Evolutionary conservation across 2,329 filamentous ascomycete genomes (phyloP).

Genomic region (Torrubiella hemipterigena): DNA sequence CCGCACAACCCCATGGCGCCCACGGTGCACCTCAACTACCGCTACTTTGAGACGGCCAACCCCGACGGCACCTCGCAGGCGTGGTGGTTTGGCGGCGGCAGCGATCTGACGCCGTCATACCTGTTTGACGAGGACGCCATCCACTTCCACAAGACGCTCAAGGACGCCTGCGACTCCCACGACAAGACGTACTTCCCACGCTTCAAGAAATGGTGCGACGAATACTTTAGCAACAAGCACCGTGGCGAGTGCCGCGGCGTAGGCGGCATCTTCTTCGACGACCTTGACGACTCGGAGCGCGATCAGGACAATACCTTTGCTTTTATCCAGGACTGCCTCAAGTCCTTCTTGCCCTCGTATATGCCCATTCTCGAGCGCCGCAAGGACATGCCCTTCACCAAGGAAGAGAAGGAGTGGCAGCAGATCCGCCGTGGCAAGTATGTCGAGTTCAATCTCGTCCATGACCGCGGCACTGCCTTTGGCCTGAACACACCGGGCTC

Average conservation of each 20-base stretch:
- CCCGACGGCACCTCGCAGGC: conserved; percentile 69
- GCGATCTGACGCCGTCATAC: conserved; percentile 85
- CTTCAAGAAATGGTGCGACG: conserved; percentile 98
- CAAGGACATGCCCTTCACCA: conserved; percentile 84
- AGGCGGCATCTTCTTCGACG: conserved; percentile 97
- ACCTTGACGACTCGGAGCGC: conserved; percentile 77
- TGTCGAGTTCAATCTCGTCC: conserved; percentile 96
- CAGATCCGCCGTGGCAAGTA: conserved; percentile 89
- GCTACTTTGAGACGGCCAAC: conserved; percentile 94
- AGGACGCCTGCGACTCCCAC: conserved; percentile 85
- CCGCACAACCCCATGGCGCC: conserved; percentile 93
- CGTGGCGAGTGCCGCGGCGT: conserved; percentile 76
- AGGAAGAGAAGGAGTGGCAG: conserved; percentile 89
- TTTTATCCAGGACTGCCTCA: conserved; percentile 75
- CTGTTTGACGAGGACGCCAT: conserved; percentile 95
- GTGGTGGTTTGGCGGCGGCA: conserved; percentile 98
- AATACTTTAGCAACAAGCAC: conserved; percentile 94
- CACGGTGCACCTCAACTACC: conserved; percentile 95
- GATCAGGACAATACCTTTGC: conserved; percentile 83
- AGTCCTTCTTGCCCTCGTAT: conserved; percentile 83
- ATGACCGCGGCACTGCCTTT: conserved; percentile 90
- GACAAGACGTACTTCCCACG: conserved; percentile 83
- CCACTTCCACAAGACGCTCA: conserved; percentile 91
- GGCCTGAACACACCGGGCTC: conserved; percentile 86
- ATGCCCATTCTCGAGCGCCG: conserved; percentile 76